Percentiles rank a stretch among this genome's conserved stretches.
Conservation (phyloP, 140 eudicot species). For the Stevia rebaudiana region DNA sequence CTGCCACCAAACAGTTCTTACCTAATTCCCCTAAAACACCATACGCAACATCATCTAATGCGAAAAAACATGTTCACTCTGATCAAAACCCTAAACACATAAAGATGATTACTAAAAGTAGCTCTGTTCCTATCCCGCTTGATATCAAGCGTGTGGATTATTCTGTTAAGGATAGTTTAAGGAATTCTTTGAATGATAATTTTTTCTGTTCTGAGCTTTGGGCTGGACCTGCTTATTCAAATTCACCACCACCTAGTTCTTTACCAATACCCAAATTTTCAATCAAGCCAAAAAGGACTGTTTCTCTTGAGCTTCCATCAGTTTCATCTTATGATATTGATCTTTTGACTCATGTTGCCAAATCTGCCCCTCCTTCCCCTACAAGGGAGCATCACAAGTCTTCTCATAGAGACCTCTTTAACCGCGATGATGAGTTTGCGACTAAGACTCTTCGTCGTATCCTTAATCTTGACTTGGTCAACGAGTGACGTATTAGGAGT, state of each 20-base stretch:
- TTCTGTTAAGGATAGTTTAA: slow-evolving; percentile 7
- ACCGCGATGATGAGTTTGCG: slow-evolving; percentile 60
- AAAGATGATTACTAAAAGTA: slow-evolving; percentile 29
- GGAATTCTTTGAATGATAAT: slow-evolving; percentile 20
- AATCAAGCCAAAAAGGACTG: slow-evolving; percentile 58
- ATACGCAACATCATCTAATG: slow-evolving; percentile 22
- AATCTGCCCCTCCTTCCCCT: slow-evolving; percentile 95
- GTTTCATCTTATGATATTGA: slow-evolving; percentile 39
- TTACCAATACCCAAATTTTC: slow-evolving; percentile 90
- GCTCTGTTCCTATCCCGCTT: slow-evolving; percentile 45
- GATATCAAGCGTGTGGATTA: slow-evolving; percentile 24
- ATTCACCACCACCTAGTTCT: slow-evolving; percentile 94
- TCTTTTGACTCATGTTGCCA: slow-evolving; percentile 44
- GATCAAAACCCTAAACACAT: slow-evolving; percentile 25
- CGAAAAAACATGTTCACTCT: slow-evolving; percentile 22
- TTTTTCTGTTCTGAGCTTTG: slow-evolving; percentile 66
- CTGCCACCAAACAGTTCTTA: slow-evolving; percentile 33
- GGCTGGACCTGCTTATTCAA: slow-evolving; percentile 98
- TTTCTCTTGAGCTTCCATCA: slow-evolving; percentile 71
- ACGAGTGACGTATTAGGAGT: slow-evolving; percentile 38
- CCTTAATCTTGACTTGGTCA: slow-evolving; percentile 51
- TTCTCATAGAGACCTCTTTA: slow-evolving; percentile 22
- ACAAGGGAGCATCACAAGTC: slow-evolving; percentile 37
- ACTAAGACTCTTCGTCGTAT: slow-evolving; percentile 79
- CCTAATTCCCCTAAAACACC: slow-evolving; percentile 50